Evolutionary conservation across 2,329 filamentous ascomycete species (phyloP).

Genomic region (Colletotrichum godetiae): DNA sequence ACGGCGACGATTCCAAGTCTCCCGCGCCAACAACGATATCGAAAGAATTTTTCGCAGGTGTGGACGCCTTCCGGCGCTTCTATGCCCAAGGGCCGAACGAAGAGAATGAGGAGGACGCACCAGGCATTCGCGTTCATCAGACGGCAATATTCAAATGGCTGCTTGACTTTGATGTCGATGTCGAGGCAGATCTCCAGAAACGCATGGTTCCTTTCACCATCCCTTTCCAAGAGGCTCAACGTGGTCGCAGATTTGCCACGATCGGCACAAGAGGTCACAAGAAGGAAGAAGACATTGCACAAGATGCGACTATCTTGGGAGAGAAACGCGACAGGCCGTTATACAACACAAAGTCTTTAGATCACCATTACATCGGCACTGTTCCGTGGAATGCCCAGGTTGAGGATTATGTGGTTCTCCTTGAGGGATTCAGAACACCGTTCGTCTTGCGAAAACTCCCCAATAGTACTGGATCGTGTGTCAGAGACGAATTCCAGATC

Average conservation of each 20-base stretch:
- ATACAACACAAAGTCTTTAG: not conserved
- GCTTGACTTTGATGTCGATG: slow-evolving; percentile 8
- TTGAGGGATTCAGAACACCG: slow-evolving; percentile 47
- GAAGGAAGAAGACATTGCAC: not conserved
- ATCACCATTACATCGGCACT: not conserved
- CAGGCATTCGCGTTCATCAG: slow-evolving; percentile 20
- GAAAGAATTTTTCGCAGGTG: not conserved
- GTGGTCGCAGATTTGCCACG: slow-evolving; percentile 11
- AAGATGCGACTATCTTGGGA: not conserved
- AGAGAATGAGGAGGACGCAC: not conserved
- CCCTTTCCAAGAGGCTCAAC: slow-evolving; percentile 22
- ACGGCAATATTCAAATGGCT: slow-evolving; percentile 16
- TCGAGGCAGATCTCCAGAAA: slow-evolving; percentile 12
- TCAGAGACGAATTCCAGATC: not conserved
- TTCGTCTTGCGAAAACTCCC: slow-evolving; percentile 42
- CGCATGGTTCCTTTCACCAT: slow-evolving; percentile 9
- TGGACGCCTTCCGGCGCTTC: slow-evolving; percentile 7
- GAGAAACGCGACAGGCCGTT: not conserved
- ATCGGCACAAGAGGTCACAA: slow-evolving; percentile 5
- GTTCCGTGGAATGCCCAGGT: slow-evolving; percentile 19
- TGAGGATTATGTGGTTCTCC: slow-evolving; percentile 44
- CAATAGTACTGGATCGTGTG: not conserved
- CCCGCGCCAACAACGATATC: not conserved
- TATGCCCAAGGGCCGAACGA: slow-evolving; percentile 10
- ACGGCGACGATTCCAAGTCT: not conserved